Conservation (phyloP, 208 protist species). For the Acanthamoeba culbertsoni region DNA sequence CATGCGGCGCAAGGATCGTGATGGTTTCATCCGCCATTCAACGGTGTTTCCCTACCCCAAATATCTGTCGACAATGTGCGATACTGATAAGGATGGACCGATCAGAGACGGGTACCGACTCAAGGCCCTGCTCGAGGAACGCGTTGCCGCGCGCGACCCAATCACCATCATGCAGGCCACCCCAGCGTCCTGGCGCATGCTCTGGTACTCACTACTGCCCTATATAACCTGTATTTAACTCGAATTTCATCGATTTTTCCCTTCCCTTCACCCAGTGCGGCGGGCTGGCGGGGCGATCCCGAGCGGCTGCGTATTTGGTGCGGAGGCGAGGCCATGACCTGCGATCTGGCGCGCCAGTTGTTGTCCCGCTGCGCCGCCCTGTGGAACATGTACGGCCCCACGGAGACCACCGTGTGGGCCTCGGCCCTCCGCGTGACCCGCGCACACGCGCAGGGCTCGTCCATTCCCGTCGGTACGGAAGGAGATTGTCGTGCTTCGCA, state of each 20-base stretch:
- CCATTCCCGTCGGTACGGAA: not conserved
- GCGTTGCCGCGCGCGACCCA: not conserved
- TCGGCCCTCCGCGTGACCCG: not conserved
- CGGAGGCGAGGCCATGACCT: constrained; percentile 57
- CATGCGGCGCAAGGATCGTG: constrained; percentile 26
- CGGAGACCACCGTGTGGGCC: constrained; percentile 59
- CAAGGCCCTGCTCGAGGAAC: not conserved
- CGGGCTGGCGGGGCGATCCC: not conserved
- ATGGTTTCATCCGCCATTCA: not conserved
- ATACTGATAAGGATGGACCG: not conserved
- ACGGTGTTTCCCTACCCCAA: not conserved
- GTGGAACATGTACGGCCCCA: constrained; percentile 63
- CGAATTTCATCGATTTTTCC: not conserved
- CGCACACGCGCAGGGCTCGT: not conserved
- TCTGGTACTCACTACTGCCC: not conserved
- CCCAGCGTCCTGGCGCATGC: constrained; percentile 4
- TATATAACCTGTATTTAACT: not conserved
- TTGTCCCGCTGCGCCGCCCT: not conserved
- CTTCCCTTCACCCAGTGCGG: not conserved
- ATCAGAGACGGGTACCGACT: not conserved
- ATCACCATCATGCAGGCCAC: constrained; percentile 59
- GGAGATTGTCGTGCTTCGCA: not conserved
- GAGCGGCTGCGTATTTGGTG: constrained; percentile 4
- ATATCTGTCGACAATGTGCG: too few relatives aligned
- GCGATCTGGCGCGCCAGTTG: not conserved